These are phyloP conservation scores for Neurospora sp. DNA, from an alignment of 495 filamentous ascomycete species.

Conservation along the genomic window DNA sequence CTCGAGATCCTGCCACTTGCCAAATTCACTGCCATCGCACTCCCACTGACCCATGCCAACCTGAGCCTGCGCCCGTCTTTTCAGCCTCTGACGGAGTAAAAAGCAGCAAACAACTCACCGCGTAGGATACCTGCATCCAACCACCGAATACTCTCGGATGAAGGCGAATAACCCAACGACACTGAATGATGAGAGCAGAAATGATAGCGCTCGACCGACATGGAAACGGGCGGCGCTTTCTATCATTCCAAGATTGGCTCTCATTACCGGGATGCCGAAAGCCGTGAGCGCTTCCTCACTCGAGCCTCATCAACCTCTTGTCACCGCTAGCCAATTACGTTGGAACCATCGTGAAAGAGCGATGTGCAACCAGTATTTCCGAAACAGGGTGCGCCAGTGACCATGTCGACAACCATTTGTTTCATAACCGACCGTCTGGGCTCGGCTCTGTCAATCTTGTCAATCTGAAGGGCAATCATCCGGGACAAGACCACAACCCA, in stretches of 20 bases:
- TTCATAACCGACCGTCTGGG: neutral
- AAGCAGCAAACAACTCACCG: neutral
- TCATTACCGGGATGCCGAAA: neutral
- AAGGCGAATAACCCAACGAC: neutral
- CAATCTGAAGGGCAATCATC: neutral
- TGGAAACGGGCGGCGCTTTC: neutral
- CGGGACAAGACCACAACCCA: neutral
- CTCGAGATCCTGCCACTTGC: neutral
- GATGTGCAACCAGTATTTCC: neutral
- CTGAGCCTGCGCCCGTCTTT: neutral
- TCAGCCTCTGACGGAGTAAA: neutral
- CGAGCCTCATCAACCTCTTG: neutral
- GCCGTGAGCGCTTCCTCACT: neutral
- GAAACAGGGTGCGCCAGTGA: neutral
- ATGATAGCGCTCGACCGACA: neutral
- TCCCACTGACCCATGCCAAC: neutral
- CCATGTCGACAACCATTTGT: neutral
- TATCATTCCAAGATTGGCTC: neutral
- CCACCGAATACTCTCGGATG: neutral
- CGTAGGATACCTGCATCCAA: neutral
- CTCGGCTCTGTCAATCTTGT: neutral
- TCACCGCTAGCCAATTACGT: neutral
- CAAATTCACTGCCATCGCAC: neutral
- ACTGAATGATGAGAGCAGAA: neutral
- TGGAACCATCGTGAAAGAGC: neutral